Evolutionary conservation across 2,329 filamentous ascomycete genomes (phyloP), one percentile per base, ranked within the genome.

Genomic region (Orbilia oligospora): DNA sequence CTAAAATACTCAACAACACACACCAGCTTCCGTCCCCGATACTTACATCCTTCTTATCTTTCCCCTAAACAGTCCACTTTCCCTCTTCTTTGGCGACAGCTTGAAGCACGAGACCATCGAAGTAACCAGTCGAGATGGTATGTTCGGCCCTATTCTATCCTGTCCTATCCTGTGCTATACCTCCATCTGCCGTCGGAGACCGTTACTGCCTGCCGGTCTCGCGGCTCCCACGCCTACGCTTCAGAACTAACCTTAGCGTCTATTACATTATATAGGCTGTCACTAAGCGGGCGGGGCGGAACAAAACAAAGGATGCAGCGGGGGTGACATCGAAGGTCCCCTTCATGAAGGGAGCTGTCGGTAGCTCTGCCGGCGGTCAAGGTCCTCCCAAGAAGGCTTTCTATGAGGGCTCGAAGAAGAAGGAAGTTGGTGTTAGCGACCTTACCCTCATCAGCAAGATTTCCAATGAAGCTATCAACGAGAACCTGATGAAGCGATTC

Each of bases 381-480:
- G 86, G 90, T 80, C 93, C 93, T 85, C 93, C 97, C 82, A 95
- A 94, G 86, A 98, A 98, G 87, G 96, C 96, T 80, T 93, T 93
- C 79, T 99, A 97, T 86, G 96, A 99, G 85, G 93, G 91, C 79
- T 93, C 91, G 81, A 98, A 98, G 89, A 99, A 98, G 91, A 98
- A 97, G 89, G 94, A 99, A 86, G 96, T 99, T 82, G 96, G 96
- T 81, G 96, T 99, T 69, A 97, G 96, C 70, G 96, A 99, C 88
- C 89, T 99, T 84, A 99, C 96, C 3, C 88, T 99, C 83, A 92
- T 99, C 84, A 97, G 94, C 88, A 98, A 98, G 86, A 97, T 99
- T 81, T 97, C 94, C 81, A 98, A 99, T 85, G 96, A 99, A 85
- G 94, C 95, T 79, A 99, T 99, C 88, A 99, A 99, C 87, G 96